Base-by-base conservation (phyloP, 768 basidiomycete genomes). In the Crepidotus variabilis region DNA sequence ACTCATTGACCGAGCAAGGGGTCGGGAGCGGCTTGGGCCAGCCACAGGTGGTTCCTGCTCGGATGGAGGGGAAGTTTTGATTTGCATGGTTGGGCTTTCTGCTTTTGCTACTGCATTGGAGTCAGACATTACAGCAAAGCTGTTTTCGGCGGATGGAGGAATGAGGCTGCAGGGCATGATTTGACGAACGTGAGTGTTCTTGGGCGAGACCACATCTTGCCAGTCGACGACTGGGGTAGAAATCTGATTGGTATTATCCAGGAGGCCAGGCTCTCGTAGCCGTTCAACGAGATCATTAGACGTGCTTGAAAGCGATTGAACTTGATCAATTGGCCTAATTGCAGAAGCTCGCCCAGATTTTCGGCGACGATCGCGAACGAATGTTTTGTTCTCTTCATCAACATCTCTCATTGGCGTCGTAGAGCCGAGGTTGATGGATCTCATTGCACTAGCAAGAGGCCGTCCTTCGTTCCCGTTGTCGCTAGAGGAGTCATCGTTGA, bases 111-210 rank as follows among this genome's bases (percentile, higher is more conserved):
- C 18, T 24, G 34, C 48, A 3, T 34, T 24, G n/a, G n/a, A n/a
- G 33, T 28, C 4, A 2, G 32, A 5, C 36, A 22, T 10, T 9
- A 51, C 49, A 28, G 47, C 18, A 55, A 55, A 55, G 46, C 58
- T 59, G 43, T 48, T 22, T 28, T 55, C 54, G 24, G 58, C 69
- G 21, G 81, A 76, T 16, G 84, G 82, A 0, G 82, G 75, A 47
- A 65, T 63, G 11, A 86, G 71, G 1, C 84, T 79, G 47, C 85
- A 78, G 1, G 85, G 85, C 85, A 86, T 86, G 55, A 62, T 65
- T 35, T 72, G 72, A 35, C 74, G 73, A 9, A 67, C 64, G 55
- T 69, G 60, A 47, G 62, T 58, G 62, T 63, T 61, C 61, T 69
- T 62, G 28, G 57, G 49, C 2, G 33, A 58, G 35, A 62, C 66